A percentile compares a stretch with the other conserved stretches of the same genome.
Evolutionary conservation across 2,329 filamentous ascomycete genomes (phyloP).

Genomic region (Colletotrichum ledebouriae): DNA sequence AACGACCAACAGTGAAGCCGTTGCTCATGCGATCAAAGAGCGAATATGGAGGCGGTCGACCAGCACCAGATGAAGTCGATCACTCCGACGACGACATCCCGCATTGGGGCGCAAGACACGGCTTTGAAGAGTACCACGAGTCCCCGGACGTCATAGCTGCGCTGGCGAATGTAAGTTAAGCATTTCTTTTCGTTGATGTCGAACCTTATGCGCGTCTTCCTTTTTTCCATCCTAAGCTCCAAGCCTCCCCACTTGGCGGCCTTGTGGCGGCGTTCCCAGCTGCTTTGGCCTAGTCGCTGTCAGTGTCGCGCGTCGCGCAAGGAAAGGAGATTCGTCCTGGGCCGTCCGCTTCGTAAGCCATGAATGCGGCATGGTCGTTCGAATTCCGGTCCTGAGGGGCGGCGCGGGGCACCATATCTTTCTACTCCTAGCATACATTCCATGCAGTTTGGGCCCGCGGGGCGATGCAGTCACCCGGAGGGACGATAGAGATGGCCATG

Average conservation of each 20-base stretch:
- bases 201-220: conserved; percentile 18
- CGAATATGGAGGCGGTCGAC: conserved; percentile 62
- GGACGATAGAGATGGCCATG: conserved; percentile 8
- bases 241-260: conserved; percentile 20
- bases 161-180: conserved; percentile 78
- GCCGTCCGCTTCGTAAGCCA: conserved; percentile 4
- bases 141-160: conserved; percentile 90
- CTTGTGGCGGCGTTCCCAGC: conserved; percentile 22
- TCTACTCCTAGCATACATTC: conserved; percentile 12
- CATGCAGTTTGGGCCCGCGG: conserved; percentile 5
- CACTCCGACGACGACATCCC: conserved; percentile 61
- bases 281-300: conserved; percentile 23
- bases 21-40: conserved; percentile 69
- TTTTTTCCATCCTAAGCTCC: conserved; percentile 26
- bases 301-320: conserved; percentile 10
- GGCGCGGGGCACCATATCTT: conserved; percentile 10
- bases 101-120: conserved; percentile 78
- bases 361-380: not conserved
- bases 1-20: conserved; percentile 59
- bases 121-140: conserved; percentile 92
- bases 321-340: conserved; percentile 2
- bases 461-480: conserved; percentile 26
- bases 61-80: conserved; percentile 54
- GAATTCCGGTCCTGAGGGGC: conserved; percentile 12
- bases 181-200: conserved; percentile 32